phyloP scores from a whole-genome alignment of 371 early-diverging fungal species.

The Apophysomyces ossiformis region DNA sequence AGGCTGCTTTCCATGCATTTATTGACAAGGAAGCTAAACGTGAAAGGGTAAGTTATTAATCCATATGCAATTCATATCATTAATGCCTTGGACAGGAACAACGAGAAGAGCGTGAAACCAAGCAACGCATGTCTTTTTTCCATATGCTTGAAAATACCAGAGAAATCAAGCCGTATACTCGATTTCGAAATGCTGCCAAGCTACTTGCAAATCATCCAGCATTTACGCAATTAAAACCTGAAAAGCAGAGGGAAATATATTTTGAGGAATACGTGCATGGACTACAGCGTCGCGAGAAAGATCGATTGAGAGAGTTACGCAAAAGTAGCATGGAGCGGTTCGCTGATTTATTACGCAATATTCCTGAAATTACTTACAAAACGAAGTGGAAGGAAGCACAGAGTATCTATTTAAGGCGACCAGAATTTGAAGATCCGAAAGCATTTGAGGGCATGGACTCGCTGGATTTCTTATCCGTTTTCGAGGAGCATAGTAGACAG shows the following conservation, averaged over 20 bases:
- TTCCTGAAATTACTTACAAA: conserved; percentile 65
- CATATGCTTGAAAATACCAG: conserved; percentile 45
- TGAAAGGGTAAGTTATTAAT: conserved; percentile 45
- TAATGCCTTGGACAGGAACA: conserved; percentile 33
- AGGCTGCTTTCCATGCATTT: conserved; percentile 78
- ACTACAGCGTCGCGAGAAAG: conserved; percentile 62
- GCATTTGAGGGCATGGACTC: conserved; percentile 75
- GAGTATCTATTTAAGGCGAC: conserved; percentile 46
- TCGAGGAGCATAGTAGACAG: conserved; percentile 74
- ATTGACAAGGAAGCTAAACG: conserved; percentile 59
- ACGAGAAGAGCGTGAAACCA: conserved; percentile 43
- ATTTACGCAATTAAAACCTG: conserved; percentile 53
- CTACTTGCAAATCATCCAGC: conserved; percentile 51
- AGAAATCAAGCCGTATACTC: conserved; percentile 54
- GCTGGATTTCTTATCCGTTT: conserved; percentile 80
- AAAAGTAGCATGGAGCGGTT: conserved; percentile 72
- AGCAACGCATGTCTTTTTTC: conserved; percentile 47
- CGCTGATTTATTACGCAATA: conserved; percentile 52
- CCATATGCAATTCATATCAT: not conserved
- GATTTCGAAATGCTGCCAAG: conserved; percentile 56
- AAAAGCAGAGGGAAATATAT: conserved; percentile 54
- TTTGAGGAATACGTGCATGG: conserved; percentile 73
- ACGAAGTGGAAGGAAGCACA: conserved; percentile 78
- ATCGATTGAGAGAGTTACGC: conserved; percentile 63
- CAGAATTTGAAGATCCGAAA: conserved; percentile 57